Evolutionary conservation across 345 rosid genomes (phyloP).

Genomic region (Salix viminalis): DNA sequence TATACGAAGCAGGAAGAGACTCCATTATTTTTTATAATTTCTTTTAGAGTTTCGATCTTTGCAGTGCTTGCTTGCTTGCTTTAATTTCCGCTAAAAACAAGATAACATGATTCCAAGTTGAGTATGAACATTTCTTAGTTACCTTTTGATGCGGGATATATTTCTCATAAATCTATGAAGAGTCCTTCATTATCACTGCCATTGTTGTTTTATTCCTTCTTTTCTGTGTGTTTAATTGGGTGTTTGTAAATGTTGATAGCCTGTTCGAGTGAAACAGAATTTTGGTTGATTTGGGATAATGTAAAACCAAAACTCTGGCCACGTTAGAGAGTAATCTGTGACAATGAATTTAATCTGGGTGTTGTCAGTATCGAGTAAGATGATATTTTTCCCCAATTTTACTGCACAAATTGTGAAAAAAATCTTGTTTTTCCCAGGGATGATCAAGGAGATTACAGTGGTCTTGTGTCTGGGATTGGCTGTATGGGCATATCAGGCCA

Average conservation of each 20-base stretch:
- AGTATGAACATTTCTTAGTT: background rate
- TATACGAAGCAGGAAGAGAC: background rate
- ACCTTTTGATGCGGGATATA: background rate
- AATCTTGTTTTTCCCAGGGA: background rate
- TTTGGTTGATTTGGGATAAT: background rate
- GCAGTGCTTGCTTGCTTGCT: background rate
- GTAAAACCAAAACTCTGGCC: background rate
- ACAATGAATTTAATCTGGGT: background rate
- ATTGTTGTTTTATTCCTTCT: no score
- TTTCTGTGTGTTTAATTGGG: background rate
- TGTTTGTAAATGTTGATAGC: background rate
- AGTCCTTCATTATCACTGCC: background rate
- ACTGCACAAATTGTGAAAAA: background rate
- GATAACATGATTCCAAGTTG: background rate
- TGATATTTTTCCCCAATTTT: background rate
- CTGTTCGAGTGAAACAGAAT: background rate
- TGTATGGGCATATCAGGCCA: conserved; percentile 19
- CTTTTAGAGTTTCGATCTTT: background rate
- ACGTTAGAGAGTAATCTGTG: background rate
- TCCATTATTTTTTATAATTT: no score
- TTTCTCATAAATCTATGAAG: background rate
- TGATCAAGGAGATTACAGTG: conserved; percentile 6
- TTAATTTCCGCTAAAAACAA: background rate
- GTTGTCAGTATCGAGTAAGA: background rate
- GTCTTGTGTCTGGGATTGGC: conserved; percentile 14